phyloP scores from a whole-genome alignment of 1,284 basidiomycete genomes.

The Termitomyces sp. region DNA sequence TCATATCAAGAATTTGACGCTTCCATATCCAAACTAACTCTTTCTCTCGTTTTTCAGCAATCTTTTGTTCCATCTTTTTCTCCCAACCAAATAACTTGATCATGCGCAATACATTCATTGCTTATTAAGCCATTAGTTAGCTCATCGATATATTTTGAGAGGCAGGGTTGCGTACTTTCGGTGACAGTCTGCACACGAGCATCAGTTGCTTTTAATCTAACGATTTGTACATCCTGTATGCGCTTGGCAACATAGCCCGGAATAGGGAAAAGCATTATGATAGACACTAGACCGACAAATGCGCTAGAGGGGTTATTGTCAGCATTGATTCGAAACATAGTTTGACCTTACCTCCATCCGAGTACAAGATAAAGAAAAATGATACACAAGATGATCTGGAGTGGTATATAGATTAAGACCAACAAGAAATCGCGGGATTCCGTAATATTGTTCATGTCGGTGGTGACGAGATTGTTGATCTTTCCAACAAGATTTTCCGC shows the following conservation, averaged over 20 bases:
- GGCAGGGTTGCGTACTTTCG: slow-evolving; percentile 33
- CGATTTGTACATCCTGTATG: slow-evolving; percentile 29
- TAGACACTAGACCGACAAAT: slow-evolving; percentile 49
- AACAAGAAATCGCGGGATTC: slow-evolving; percentile 39
- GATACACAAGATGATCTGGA: slow-evolving; percentile 38
- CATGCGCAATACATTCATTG: slow-evolving; percentile 49
- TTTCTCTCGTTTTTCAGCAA: slow-evolving; percentile 46
- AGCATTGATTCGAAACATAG: background rate
- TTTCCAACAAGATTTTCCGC: slow-evolving; percentile 43
- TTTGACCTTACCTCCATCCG: slow-evolving; percentile 29
- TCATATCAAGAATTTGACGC: slow-evolving; percentile 37
- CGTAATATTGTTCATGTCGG: slow-evolving; percentile 43
- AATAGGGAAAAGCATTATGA: slow-evolving; percentile 48
- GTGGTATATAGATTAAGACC: slow-evolving; percentile 36
- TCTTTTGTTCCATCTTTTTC: slow-evolving; percentile 42
- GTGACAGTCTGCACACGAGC: slow-evolving; percentile 48
- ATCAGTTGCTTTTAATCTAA: slow-evolving; percentile 35
- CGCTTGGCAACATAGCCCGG: slow-evolving; percentile 39
- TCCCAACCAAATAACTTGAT: slow-evolving; percentile 74
- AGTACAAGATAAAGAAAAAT: slow-evolving; percentile 40
- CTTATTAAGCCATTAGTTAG: slow-evolving; percentile 20
- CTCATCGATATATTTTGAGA: background rate
- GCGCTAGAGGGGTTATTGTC: slow-evolving; percentile 12
- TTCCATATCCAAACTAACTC: slow-evolving; percentile 46
- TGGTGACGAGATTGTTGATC: slow-evolving; percentile 55